Evolutionary conservation across 768 basidiomycete genomes (phyloP).

Genomic region (Chiua virens): DNA sequence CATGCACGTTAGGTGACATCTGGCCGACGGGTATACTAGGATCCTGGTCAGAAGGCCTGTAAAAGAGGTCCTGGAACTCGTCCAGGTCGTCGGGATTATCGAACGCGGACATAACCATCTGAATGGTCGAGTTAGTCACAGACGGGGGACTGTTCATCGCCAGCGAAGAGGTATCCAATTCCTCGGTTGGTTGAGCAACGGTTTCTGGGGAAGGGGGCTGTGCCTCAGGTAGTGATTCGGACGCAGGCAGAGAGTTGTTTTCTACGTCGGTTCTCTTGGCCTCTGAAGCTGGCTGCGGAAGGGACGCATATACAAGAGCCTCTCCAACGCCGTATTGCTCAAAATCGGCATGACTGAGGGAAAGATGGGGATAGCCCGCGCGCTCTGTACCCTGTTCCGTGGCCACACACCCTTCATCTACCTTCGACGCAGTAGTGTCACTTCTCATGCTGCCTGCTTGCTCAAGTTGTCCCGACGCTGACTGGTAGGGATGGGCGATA

Average conservation of each 20-base stretch:
- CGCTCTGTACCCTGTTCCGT: background rate
- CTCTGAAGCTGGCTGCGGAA: background rate
- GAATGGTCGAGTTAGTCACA: constrained; percentile 40
- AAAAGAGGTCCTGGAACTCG: constrained; percentile 75
- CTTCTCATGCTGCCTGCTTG: background rate
- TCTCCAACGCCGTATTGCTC: constrained; percentile 64
- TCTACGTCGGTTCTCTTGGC: background rate
- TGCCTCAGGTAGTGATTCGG: background rate
- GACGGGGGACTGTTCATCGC: constrained; percentile 10
- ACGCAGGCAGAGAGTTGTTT: background rate
- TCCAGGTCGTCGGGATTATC: constrained; percentile 66
- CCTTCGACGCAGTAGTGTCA: background rate
- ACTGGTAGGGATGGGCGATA: constrained; percentile 32
- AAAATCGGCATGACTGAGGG: constrained; percentile 31
- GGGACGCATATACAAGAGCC: constrained; percentile 51
- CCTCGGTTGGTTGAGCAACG: constrained; percentile 38
- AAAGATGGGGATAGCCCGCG: constrained; percentile 18
- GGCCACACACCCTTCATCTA: background rate
- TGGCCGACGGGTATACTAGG: background rate
- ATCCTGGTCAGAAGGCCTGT: constrained; percentile 40
- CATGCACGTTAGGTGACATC: constrained; percentile 32
- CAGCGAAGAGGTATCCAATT: constrained; percentile 15
- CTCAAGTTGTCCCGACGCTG: background rate
- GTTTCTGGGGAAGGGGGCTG: background rate
- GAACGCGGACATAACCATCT: constrained; percentile 43